Base-by-base conservation (phyloP, 2,329 filamentous ascomycete genomes). In the Chlorencoelia australis region DNA sequence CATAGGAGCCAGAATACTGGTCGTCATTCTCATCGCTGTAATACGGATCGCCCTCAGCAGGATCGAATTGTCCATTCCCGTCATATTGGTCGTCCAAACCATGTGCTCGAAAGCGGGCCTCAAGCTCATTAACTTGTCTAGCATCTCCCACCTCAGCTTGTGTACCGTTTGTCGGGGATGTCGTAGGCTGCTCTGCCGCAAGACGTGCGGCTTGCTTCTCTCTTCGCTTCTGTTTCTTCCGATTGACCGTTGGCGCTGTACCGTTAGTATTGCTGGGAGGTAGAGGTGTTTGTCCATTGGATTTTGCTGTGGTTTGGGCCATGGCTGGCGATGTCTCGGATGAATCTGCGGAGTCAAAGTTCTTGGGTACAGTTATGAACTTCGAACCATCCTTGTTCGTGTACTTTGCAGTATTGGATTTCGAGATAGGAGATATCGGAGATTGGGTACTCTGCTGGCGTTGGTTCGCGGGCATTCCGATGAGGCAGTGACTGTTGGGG, bases 151-250 rank as follows among this genome's bases (percentile, higher is more conserved):
- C 36, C 13, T 46, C 14, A 17, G 44, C 27, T 34, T 40, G 39
- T 31, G 42, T 44, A 30, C 48, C 49, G 28, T 50, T 54, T 33
- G 40, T 33, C 30, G 41, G 41, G 3, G 44, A 18, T 27, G 29
- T 41, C 17, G 37, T 18, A n/a, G 45, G 42, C 30, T 53, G 50
- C 33, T 52, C 53, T 17, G 55, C 52, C 35, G 53, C 52, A 18
- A 52, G 47, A 40, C 55, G 55, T 11, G 55, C 56, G 19, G 54
- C 54, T 34, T 53, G 80, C 59, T 95, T 95, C 56, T 84, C 81
- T 48, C 88, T 75, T 49, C 88, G 77, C 69, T 94, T 95, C 60
- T 91, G 83, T 68, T 95, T 96, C 69, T 95, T 95, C 56, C 84
- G 78, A 63, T 94, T 95, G 34, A 88, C 80, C 7, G 68, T 55